These are phyloP conservation scores for Pulveroboletus sp. DNA, from an alignment of 768 basidiomycete genomes.

Conservation along the genomic window DNA sequence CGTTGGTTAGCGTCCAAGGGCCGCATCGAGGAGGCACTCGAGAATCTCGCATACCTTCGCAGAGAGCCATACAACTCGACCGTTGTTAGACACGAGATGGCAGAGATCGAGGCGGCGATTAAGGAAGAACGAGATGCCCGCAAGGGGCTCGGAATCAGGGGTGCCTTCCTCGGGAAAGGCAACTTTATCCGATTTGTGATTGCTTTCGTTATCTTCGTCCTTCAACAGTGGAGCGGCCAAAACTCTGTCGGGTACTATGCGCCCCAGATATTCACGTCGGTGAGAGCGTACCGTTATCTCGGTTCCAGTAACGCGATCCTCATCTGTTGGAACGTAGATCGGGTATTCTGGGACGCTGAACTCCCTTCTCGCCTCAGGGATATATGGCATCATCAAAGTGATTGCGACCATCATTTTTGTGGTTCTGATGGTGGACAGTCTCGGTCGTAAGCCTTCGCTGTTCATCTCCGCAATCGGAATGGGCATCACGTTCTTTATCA, in stretches of 20 bases:
- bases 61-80: conserved; percentile 39
- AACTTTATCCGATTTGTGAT: conserved; percentile 83
- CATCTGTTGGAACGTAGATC: conserved; percentile 39
- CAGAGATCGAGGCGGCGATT: conserved; percentile 80
- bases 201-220: conserved; percentile 71
- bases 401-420: conserved; percentile 64
- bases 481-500: conserved; percentile 77
- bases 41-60: conserved; percentile 64
- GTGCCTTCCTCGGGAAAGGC: conserved; percentile 78
- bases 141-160: conserved; percentile 57
- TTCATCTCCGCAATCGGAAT: conserved; percentile 75
- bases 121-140: conserved; percentile 66
- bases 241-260: conserved; percentile 79
- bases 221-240: conserved; percentile 84
- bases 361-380: conserved; percentile 67
- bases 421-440: conserved; percentile 59
- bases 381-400: conserved; percentile 67
- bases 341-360: conserved; percentile 57
- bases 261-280: conserved; percentile 67
- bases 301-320: neutral
- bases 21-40: conserved; percentile 47
- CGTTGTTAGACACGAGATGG: conserved; percentile 55
- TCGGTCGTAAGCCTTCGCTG: conserved; percentile 67
- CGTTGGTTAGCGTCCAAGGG: conserved; percentile 71
- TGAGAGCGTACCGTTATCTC: conserved; percentile 26